phyloP scores from a whole-genome alignment of 2,329 filamentous ascomycete species.

The Teratosphaeria gauchensis region DNA sequence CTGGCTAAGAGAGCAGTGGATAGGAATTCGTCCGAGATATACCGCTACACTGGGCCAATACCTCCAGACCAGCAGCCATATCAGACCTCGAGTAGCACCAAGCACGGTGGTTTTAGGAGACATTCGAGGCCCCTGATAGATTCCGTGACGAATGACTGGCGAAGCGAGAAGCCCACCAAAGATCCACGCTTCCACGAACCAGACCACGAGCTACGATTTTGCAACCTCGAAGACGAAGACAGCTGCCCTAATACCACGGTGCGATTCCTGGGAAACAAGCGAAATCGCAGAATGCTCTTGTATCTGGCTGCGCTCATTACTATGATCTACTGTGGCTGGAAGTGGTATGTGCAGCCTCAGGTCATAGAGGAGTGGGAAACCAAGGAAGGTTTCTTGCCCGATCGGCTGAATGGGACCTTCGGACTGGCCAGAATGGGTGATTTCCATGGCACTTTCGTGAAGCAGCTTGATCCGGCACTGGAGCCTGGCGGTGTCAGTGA shows the following conservation, averaged over 20 bases:
- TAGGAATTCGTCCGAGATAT: background rate
- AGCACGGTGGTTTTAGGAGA: background rate
- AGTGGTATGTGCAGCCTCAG: slow-evolving; percentile 27
- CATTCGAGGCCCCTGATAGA: slow-evolving; percentile 4
- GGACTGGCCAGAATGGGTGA: slow-evolving; percentile 19
- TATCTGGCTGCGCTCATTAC: slow-evolving; percentile 23
- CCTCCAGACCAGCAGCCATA: background rate
- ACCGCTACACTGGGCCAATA: background rate
- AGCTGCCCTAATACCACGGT: slow-evolving; percentile 15
- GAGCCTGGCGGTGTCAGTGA: slow-evolving; percentile 25
- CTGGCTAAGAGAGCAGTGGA: background rate
- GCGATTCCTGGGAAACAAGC: slow-evolving; percentile 10
- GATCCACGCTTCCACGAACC: slow-evolving; percentile 4
- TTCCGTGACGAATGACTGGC: slow-evolving; percentile 8
- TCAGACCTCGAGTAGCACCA: background rate
- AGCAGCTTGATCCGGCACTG: slow-evolving; percentile 36
- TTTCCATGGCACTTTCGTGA: slow-evolving; percentile 29
- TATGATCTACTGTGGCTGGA: slow-evolving; percentile 28
- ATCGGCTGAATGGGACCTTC: slow-evolving; percentile 17
- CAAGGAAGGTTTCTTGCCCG: slow-evolving; percentile 23
- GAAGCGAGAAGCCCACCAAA: background rate
- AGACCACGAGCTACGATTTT: slow-evolving; percentile 12
- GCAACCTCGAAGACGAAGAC: slow-evolving; percentile 27
- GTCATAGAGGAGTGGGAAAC: slow-evolving; percentile 27
- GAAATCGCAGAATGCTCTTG: slow-evolving; percentile 23